Evolutionary conservation across 768 basidiomycete genomes (phyloP), one percentile per base, ranked within the genome.

Genomic region (Tricholomella constricta): DNA sequence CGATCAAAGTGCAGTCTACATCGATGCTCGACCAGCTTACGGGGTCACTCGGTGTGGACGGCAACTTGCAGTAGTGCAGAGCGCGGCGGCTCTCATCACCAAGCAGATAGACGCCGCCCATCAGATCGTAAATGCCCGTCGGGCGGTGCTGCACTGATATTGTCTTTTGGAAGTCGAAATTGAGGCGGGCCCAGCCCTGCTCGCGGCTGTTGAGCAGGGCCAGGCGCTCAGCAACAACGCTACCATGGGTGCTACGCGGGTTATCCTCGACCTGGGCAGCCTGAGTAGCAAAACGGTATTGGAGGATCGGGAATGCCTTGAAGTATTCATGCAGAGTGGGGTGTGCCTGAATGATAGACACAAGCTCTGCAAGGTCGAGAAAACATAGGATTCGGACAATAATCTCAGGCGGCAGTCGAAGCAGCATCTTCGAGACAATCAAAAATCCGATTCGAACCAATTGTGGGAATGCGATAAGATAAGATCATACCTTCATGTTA

Each of bases 111-210:
- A 71, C 60, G 1, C 76, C 74, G 0, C 68, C 73, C 1, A 69
- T 69, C 6, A 79, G 62, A 54, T 79, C 75, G 46, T 77, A 78
- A 34, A 79, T 73, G n/a, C 71, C 71, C 2, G 65, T 32, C 0
- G 72, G 59, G 1, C 36, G 23, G 32, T 72, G 49, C 25, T 72
- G 65, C 10, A 74, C 66, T 1, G 61, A 54, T 12, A 76, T 57
- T 0, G 48, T 54, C 27, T 48, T 60, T 2, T 57, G 56, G 45
- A 71, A 75, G 6, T 60, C 55, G 2, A 69, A 56, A 14, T 53
- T 31, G 8, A 70, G 51, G 8, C 55, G 48, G 2, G 53, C 22
- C 76, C 76, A 79, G 0, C 71, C 67, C 1, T 61, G 52, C 37
- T 73, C 69, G 2, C 63, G 56, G 2, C 51, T 49, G 36, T 51